phyloP scores from a whole-genome alignment of 805 yeast species.

The Wickerhamiella musiphila region DNA sequence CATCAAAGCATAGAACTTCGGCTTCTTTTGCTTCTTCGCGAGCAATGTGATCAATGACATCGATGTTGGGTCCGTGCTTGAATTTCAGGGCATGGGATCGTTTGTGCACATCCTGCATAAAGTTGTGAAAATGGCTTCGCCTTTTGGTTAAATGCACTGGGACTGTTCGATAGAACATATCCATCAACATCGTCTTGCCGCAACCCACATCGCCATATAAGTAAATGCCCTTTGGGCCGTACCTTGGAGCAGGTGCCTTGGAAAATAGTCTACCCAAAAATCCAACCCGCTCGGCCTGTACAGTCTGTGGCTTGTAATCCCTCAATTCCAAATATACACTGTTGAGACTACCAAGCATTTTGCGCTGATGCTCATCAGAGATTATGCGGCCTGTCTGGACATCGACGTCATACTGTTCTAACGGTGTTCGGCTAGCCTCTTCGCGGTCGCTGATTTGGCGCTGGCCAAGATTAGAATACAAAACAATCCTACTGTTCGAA shows the following conservation, averaged over 20 bases:
- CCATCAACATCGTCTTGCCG: conserved; percentile 98
- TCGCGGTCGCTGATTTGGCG: no score
- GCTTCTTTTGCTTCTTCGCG: conserved; percentile 62
- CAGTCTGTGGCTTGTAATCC: conserved; percentile 38
- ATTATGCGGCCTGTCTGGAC: conserved; percentile 21
- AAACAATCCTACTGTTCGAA: no score
- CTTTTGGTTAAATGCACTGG: conserved; percentile 62
- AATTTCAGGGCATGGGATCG: conserved; percentile 58
- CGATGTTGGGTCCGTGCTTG: conserved; percentile 54
- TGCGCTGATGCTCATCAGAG: conserved; percentile 69
- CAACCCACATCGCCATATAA: conserved; percentile 96
- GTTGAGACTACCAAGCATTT: conserved; percentile 46
- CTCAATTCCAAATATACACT: conserved; percentile 37
- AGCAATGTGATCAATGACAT: conserved; percentile 63
- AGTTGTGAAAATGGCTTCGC: conserved; percentile 88
- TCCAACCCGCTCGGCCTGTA: conserved; percentile 13
- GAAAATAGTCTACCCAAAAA: not conserved
- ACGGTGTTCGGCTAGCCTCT: conserved; percentile 12
- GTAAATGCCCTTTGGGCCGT: conserved; percentile 63
- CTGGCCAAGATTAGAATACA: no score
- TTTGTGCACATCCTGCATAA: conserved; percentile 87
- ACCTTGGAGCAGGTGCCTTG: conserved; percentile 5
- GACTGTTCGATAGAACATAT: conserved; percentile 70
- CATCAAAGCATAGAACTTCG: conserved; percentile 83
- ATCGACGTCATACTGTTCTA: conserved; percentile 21